phyloP scores from a whole-genome alignment of 1,284 basidiomycete genomes.

The Mycocalia duriaeana region DNA sequence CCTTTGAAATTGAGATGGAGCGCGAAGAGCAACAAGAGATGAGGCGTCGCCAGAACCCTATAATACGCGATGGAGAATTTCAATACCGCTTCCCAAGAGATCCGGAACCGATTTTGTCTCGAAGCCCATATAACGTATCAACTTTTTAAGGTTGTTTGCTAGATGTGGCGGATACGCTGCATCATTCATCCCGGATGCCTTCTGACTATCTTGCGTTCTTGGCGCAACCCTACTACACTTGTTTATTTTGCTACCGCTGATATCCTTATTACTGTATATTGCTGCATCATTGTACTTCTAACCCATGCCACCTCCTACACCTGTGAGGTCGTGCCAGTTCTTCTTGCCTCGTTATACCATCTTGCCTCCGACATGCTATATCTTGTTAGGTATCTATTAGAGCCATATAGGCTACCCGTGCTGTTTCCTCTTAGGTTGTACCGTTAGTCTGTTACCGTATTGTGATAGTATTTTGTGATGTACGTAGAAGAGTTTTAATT shows the following conservation, averaged over 20 bases:
- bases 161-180: no score
- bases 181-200: no score
- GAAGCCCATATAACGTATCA: conserved; percentile 36
- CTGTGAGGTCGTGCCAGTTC: not conserved
- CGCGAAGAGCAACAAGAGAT: conserved; percentile 50
- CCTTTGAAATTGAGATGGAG: conserved; percentile 63
- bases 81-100: conserved; percentile 54
- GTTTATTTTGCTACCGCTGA: conserved; percentile 17
- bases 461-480: conserved; percentile 3
- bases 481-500: not conserved
- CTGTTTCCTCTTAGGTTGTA: no score
- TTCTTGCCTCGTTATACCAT: not conserved
- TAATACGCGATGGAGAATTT: conserved; percentile 62
- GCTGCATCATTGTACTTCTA: conserved; percentile 19
- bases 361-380: no score
- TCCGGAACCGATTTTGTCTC: conserved; percentile 32
- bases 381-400: no score
- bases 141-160: conserved; percentile 43
- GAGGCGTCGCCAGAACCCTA: conserved; percentile 46
- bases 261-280: conserved; percentile 42
- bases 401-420: no score
- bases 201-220: no score
- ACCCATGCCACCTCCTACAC: conserved; percentile 4
- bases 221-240: conserved; percentile 6
- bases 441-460: not conserved